phyloP scores from a whole-genome alignment of 140 eudicot genomes.

The Ambrosia hybrid region DNA sequence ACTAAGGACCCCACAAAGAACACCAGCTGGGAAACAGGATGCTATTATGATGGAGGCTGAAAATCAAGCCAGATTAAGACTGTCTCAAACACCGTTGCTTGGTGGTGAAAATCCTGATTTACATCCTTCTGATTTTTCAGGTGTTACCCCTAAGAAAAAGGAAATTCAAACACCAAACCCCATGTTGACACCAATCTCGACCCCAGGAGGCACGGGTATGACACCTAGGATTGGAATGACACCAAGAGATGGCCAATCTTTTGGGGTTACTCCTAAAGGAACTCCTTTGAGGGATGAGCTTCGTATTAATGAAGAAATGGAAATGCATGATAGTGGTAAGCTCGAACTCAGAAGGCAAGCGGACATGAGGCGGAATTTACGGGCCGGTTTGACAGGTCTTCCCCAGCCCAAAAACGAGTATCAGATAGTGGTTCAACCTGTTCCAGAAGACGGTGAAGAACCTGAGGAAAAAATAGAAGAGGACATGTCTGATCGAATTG shows the following conservation, averaged over 20 bases:
- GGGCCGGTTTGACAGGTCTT: constrained; percentile 72
- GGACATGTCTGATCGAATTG: constrained; percentile 95
- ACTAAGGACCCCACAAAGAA: constrained; percentile 87
- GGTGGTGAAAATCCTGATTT: constrained; percentile 97
- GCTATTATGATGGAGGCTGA: constrained; percentile 99
- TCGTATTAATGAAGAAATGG: constrained; percentile 83
- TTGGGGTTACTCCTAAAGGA: constrained; percentile 88
- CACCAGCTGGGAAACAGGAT: constrained; percentile 92
- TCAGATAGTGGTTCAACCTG: constrained; percentile 68
- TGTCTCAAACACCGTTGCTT: constrained; percentile 92
- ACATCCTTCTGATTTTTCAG: constrained; percentile 96
- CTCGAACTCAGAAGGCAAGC: constrained; percentile 62
- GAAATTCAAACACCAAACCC: constrained; percentile 94
- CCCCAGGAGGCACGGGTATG: constrained; percentile 73
- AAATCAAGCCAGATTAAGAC: constrained; percentile 79
- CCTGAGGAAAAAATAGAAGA: constrained; percentile 90
- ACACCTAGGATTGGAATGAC: constrained; percentile 93
- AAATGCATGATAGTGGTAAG: constrained; percentile 68
- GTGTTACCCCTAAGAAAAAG: constrained; percentile 89
- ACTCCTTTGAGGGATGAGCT: constrained; percentile 92
- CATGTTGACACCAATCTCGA: constrained; percentile 63
- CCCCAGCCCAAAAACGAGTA: constrained; percentile 98
- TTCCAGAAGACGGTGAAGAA: constrained; percentile 79
- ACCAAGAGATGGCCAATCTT: constrained; percentile 67
- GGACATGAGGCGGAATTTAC: constrained; percentile 65